Percentiles rank a stretch among this genome's conserved stretches.
Evolutionary conservation across 2,329 filamentous ascomycete genomes (phyloP).

Genomic region (Monilinia vaccinii-corymbosi): DNA sequence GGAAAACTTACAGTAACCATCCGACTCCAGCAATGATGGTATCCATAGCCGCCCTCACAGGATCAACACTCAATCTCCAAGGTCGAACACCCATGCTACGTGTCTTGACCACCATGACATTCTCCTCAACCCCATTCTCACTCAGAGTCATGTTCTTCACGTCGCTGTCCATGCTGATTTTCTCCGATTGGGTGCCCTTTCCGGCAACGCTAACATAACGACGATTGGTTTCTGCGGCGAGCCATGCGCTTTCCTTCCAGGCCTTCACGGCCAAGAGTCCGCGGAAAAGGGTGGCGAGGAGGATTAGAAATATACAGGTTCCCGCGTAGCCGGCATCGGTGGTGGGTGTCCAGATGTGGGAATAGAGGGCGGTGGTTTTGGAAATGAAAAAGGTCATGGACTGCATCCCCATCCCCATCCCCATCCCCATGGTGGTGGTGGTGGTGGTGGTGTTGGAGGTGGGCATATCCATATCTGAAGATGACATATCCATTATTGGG

Average conservation of each 20-base stretch:
- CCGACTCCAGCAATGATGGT: slow-evolving; percentile 66
- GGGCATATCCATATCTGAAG: slow-evolving; percentile 12
- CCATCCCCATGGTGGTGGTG: slow-evolving; percentile 38
- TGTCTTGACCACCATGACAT: slow-evolving; percentile 62
- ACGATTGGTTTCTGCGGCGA: slow-evolving; percentile 61
- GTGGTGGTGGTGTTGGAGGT: slow-evolving; percentile 1
- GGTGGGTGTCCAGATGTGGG: slow-evolving; percentile 63
- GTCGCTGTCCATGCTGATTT: slow-evolving; percentile 36
- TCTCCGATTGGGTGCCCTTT: slow-evolving; percentile 34
- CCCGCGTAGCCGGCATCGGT: slow-evolving; percentile 68
- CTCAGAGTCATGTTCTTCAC: slow-evolving; percentile 59
- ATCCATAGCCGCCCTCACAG: slow-evolving; percentile 62
- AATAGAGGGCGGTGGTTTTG: slow-evolving; percentile 55
- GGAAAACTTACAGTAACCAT: slow-evolving; percentile 70
- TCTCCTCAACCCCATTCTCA: slow-evolving; percentile 72
- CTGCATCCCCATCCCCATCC: slow-evolving; percentile 36
- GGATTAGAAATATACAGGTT: slow-evolving; percentile 84
- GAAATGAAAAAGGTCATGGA: slow-evolving; percentile 56
- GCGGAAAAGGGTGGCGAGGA: slow-evolving; percentile 63
- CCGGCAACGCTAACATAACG: slow-evolving; percentile 68
- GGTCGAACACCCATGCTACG: slow-evolving; percentile 47
- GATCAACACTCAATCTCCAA: slow-evolving; percentile 74
- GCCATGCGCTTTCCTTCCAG: slow-evolving; percentile 54
- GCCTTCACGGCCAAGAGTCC: slow-evolving; percentile 62
- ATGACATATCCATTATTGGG: slow-evolving; percentile 13